These are phyloP conservation scores for Apostasia ramifera DNA, from an alignment of 106 monocot species.

Conservation along the genomic window DNA sequence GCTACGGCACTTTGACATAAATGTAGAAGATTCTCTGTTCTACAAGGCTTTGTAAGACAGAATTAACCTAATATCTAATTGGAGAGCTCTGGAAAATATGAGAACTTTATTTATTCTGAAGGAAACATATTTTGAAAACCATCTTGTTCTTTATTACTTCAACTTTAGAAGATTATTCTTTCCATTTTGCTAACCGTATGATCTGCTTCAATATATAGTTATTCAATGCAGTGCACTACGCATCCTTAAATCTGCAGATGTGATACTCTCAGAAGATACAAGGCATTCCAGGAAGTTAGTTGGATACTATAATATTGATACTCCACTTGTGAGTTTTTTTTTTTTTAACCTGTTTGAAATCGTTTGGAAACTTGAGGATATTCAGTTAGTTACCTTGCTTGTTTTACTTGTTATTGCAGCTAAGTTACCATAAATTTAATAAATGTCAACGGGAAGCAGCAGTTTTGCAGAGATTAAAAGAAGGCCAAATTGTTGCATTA, in stretches of 20 bases:
- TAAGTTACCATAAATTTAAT: slow-evolving; percentile 97
- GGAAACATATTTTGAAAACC: no score
- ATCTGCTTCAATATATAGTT: slow-evolving; percentile 4
- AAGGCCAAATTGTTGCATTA: slow-evolving; percentile 83
- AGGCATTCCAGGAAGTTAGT: slow-evolving; percentile 91
- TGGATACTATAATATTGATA: slow-evolving; percentile 73
- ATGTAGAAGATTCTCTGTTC: no score
- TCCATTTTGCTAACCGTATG: slow-evolving; percentile 1
- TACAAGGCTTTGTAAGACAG: no score
- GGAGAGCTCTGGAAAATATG: no score
- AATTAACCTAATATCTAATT: no score
- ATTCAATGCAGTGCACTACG: slow-evolving; percentile 68
- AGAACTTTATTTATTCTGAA: no score
- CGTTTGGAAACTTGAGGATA: neutral
- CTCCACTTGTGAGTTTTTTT: slow-evolving; percentile 58
- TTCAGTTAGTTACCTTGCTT: neutral
- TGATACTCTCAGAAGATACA: slow-evolving; percentile 96
- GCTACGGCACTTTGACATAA: no score
- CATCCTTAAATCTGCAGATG: slow-evolving; percentile 77
- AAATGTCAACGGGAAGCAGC: slow-evolving; percentile 66
- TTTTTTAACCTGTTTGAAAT: neutral
- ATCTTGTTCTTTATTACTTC: no score
- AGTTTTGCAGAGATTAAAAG: slow-evolving; percentile 55
- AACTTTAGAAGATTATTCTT: neutral
- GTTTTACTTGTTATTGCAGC: slow-evolving; percentile 46